Evolutionary conservation across 2,329 filamentous ascomycete genomes (phyloP), one percentile per base, ranked within the genome.

Genomic region (Claviceps cyperi): DNA sequence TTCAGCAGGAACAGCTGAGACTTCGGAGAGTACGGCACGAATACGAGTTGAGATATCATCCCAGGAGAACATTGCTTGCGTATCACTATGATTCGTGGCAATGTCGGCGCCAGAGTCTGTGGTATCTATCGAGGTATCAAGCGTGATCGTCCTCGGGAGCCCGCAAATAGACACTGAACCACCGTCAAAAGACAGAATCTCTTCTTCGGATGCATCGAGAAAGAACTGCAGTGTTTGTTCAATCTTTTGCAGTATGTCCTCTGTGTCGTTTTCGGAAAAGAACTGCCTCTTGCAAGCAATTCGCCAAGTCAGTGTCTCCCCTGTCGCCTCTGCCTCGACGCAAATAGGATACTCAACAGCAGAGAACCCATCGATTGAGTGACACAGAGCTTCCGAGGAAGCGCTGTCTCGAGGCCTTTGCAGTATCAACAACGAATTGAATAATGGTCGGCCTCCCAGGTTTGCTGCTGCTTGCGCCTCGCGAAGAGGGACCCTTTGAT

Each of bases 311-410:
- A 94, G 61, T 0, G 65, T 59, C 17, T 75, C 65, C 0, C 66
- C 68, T 0, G 76, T 62, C 5, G 77, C 65, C 61, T 94, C 87
- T 62, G 92, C 80, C 66, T 96, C 90, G 2, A 87, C 76, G 57
- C 86, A 92, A 3, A 94, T 66, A 0, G 86, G 83, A 62, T 90
- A 94, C 55, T 94, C 88, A 1, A 91, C 80, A 21, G 81, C 76
- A 0, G 86, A 82, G 3, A 69, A 66, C 0, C 83, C 78, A 15
- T 74, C 71, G 1, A 85, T 63, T 2, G 86, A 88, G 38, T 69
- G 72, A 56, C 86, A 80, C 3, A 91, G 60, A 0, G 57, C 48
- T 0, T 46, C 22, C 0, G 47, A 50, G 4, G 4, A 3, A 0
- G 5, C 46, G 0, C 24, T 47, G 0, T 53, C 51, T 0, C 61